Evolutionary conservation across 2,329 filamentous ascomycete species (phyloP), one percentile per base, ranked within the genome.

Genomic region (Zasmidium citrigriseum): DNA sequence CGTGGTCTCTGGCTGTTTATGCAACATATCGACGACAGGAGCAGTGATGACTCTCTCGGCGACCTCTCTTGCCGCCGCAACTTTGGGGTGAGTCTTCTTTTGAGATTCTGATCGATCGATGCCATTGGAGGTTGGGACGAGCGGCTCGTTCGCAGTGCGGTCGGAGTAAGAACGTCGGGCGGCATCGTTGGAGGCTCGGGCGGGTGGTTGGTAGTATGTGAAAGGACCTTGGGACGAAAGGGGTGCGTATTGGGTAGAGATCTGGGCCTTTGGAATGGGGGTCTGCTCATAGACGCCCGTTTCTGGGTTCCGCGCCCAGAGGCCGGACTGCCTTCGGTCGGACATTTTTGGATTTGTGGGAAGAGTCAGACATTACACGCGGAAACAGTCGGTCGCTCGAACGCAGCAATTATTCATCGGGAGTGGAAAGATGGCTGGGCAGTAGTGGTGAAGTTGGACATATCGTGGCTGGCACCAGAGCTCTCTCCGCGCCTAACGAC

Each of bases 201-300:
- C 20, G 4, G 69, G 68, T 22, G 69, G 67, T 54, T 68, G 59
- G 58, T 73, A 72, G 64, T 73, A 70, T 29, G 67, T 60, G 55
- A 67, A 71, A 12, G 71, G 70, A 2, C 63, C 65, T 55, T 55
- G 48, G n/a, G 52, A 27, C 18, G 53, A 41, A n/a, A n/a, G n/a
- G n/a, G n/a, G n/a, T n/a, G n/a, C n/a, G n/a, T n/a, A n/a, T n/a
- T n/a, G 7, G 34, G 34, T 41, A 16, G 34, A n/a, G 38, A 62
- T 60, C 16, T 57, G 59, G 10, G 62, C 55, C 24, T 55, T 48
- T 4, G 61, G 57, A 2, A 55, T 47, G 7, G 60, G 29, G 25
- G 58, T 46, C 51, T 69, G 67, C 24, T 67, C 62, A 53, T 61
- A 68, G 57, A 63, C 62, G 61, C 66, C 64, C 0, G 62, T 64